Evolutionary conservation across 768 basidiomycete species (phyloP), one percentile per base, ranked within the genome.

Genomic region (Mycena albidolilacea): DNA sequence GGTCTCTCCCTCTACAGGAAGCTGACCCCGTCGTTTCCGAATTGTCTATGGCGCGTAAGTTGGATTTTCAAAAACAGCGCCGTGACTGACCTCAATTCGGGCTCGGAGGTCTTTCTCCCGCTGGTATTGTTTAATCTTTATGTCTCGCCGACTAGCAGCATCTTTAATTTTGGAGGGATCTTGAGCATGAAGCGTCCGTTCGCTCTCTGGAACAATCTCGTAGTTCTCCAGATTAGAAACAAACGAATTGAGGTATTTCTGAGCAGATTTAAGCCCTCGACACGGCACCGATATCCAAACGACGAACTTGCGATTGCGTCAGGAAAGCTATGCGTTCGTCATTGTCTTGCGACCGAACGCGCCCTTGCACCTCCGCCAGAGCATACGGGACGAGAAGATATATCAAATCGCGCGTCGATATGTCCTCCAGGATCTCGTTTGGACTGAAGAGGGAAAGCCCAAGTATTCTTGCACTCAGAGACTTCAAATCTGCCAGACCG

Each of bases 101-200:
- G 82, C 82, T 66, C 90, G 89, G 38, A 98, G 82, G 44, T 94
- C 93, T 81, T 95, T 97, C 82, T 97, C 96, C 69, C 90, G 89
- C 81, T 92, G 91, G 81, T 91, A 98, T 79, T 97, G 97, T 72
- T 90, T 91, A 74, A 99, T 98, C 85, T 98, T 99, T 43, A 92
- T 81, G 75, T 97, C 96, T 76, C 98, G 85, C 68, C 93, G 87
- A 78, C 88, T 90, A 1, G 90, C 88, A 21, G 92, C 88, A 80
- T 98, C 93, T 11, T 78, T 81, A 61, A 91, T 81, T n/a, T 84
- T 77, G 10, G 85, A 85, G 11, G 87, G 75, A 64, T 85, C 87
- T 59, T 86, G 86, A 55, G 82, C 84, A 75, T 91, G 88, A 12
- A 95, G 78, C 14, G 80, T 81, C 58, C 88, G 87, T 76, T 95